Base-by-base conservation (phyloP, 805 yeast genomes). In the Schizosaccharomyces osmophilus region DNA sequence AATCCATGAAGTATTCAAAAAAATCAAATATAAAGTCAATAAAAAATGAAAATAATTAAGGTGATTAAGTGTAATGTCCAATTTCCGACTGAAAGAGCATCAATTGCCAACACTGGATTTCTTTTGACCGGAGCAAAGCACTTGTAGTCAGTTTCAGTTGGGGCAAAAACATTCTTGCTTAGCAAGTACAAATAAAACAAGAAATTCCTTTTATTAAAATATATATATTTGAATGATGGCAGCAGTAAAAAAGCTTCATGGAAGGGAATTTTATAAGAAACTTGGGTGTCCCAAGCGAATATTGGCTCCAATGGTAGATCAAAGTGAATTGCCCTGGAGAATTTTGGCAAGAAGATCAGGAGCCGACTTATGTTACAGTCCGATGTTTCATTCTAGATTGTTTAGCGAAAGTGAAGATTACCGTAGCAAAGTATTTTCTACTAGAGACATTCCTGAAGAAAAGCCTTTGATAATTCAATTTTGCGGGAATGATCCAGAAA, bases 221-320 rank as follows among this genome's bases (percentile, higher is more conserved):
- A 17, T n/a, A 22, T 45, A 24, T 24, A 2, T 24, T 29, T 19
- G 5, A 22, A 45, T 45, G 26, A 51, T 51, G 57, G 32, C 57
- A 4, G n/a, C 26, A 1, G 51, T 29, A 26, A 51, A 51, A 31
- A 75, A 74, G 62, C 67, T 71, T 24, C 66, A 71, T 19, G 97
- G 97, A 1, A 76, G 94, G 63, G 81, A 78, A 59, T 77, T 93
- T 1, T 90, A 74, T 69, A 77, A 85, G 55, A 72, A 78, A 15
- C 74, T 90, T 17, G 93, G 93, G 0, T 67, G 73, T 26, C 98
- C 98, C 2, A 79, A 76, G 60, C 86, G 84, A 65, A 83, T 93
- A 31, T 93, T 93, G 24, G 98, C 97, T 2, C 99, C 99, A 1
- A 90, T 93, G 97, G 99, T 93, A 22, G 99, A 93, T 71, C 97